These are phyloP conservation scores for Botrytis fragariae DNA, from an alignment of 2,329 filamentous ascomycete species.

Conservation along the genomic window DNA sequence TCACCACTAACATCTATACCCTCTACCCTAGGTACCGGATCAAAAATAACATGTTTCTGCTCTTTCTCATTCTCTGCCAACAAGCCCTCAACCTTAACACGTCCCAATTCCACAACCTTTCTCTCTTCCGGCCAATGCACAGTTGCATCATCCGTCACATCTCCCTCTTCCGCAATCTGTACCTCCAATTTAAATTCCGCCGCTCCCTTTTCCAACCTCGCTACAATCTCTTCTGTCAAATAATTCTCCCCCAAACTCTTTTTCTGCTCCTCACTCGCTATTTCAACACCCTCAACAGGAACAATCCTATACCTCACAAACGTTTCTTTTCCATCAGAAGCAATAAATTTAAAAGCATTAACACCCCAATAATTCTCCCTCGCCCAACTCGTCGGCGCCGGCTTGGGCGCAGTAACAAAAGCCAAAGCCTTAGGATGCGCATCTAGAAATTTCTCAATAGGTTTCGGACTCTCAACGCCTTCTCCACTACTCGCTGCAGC, in stretches of 20 bases:
- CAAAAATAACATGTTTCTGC: constrained; percentile 55
- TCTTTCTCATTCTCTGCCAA: constrained; percentile 42
- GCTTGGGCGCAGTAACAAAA: constrained; percentile 51
- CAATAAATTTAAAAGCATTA: constrained; percentile 49
- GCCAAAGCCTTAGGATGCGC: constrained; percentile 46
- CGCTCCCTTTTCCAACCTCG: constrained; percentile 38
- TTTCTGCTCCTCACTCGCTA: constrained; percentile 42
- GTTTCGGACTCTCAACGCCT: constrained; percentile 10
- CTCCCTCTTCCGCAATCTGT: constrained; percentile 50
- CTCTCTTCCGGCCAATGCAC: constrained; percentile 53
- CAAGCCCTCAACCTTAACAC: constrained; percentile 44
- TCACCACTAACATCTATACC: constrained; percentile 53
- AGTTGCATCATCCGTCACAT: constrained; percentile 48
- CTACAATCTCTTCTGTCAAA: constrained; percentile 49
- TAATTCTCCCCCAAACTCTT: constrained; percentile 44
- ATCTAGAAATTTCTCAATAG: constrained; percentile 45
- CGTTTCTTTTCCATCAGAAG: constrained; percentile 43
- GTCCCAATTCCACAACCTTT: constrained; percentile 50
- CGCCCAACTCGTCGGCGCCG: constrained; percentile 48
- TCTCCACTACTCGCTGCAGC: constrained; percentile 40
- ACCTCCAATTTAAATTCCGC: constrained; percentile 48
- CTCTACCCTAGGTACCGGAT: constrained; percentile 54
- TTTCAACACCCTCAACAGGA: constrained; percentile 45
- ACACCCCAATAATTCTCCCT: constrained; percentile 49
- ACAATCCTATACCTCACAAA: constrained; percentile 50